Percentiles rank a stretch among this genome's conserved stretches.
These are phyloP conservation scores for Leptographium lundbergii DNA, from an alignment of 2,329 filamentous ascomycete species.

Conservation along the genomic window DNA sequence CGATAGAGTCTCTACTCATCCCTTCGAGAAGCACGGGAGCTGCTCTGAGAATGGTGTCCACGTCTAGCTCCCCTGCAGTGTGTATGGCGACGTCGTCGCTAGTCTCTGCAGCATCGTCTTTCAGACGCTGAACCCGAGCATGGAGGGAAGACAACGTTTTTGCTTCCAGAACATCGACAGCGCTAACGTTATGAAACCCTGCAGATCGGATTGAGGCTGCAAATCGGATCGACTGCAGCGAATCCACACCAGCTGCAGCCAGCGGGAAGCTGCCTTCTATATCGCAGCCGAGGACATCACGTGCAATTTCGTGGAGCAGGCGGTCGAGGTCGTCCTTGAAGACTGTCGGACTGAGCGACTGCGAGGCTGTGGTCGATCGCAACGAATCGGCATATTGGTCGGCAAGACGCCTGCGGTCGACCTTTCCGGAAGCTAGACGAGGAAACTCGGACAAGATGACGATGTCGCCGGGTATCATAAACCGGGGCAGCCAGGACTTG, in stretches of 20 bases:
- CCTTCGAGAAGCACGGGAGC: constrained; percentile 9
- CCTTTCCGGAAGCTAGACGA: constrained; percentile 69
- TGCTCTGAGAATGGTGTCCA: neutral
- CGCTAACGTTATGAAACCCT: constrained; percentile 38
- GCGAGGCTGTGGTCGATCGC: neutral
- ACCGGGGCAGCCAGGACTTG: constrained; percentile 62
- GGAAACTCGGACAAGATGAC: constrained; percentile 53
- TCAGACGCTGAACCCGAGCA: constrained; percentile 5
- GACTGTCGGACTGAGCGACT: neutral
- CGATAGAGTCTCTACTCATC: neutral
- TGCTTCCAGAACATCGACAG: constrained; percentile 48
- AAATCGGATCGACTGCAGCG: constrained; percentile 32
- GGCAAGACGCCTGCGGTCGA: constrained; percentile 56
- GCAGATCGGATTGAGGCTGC: constrained; percentile 48
- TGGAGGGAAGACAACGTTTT: constrained; percentile 25
- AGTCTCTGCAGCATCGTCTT: neutral
- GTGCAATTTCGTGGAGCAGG: constrained; percentile 20
- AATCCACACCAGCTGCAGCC: constrained; percentile 25
- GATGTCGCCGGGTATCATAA: constrained; percentile 72
- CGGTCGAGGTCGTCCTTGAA: constrained; percentile 21
- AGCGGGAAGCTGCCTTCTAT: constrained; percentile 19
- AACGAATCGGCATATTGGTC: constrained; percentile 29
- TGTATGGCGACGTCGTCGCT: neutral
- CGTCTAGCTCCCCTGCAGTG: neutral
- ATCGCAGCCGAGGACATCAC: constrained; percentile 15